Base-by-base conservation (phyloP, 805 yeast genomes). In the Debaryomyces castellii region DNA sequence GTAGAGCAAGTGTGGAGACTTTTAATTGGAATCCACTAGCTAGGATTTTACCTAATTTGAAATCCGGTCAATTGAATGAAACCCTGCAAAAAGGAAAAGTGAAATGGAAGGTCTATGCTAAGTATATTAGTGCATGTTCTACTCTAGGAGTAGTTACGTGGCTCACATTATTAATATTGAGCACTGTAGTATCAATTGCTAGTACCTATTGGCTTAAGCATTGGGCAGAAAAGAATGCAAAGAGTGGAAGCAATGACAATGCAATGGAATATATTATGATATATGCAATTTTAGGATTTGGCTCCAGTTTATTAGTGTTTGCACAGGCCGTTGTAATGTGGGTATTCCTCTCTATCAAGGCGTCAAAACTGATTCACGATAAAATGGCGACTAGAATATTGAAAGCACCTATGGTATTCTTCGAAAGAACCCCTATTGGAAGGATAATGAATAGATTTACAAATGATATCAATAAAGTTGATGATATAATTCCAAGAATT, bases 1-100 rank as follows among this genome's bases (percentile, higher is more conserved):
- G 40, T 2, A 37, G 40, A 23, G 89, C 91, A 0, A 81, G 87
- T 51, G 55, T 80, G 30, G 88, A 86, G 3, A 76, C 89, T 3
- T 78, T 83, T 57, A 72, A 67, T 32, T 72, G 76, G 51, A 64
- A 65, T 32, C 69, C 69, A 0, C 50, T 66, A 28, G 53, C 59
- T 21, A 65, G 71, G 25, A 59, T 68, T 6, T 44, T 61, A 25
- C 62, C 63, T 5, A 56, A 53, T 37, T 48, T 59, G n/a, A 51
- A 60, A 33, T 74, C 81, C 2, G 73, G 77, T 2, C 81, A 74
- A 57, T 23, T 38, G 18, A 22, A 10, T 37, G 40, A 37, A 37
- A 37, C 40, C 12, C 71, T 63, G 11, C 72, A 78, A n/a, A 74
- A 70, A 34, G 91, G 90, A 2, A 74, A 74, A 33, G 88, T 85